Evolutionary conservation across 768 basidiomycete species (phyloP).

Genomic region (Kwoniella mangroviensis): DNA sequence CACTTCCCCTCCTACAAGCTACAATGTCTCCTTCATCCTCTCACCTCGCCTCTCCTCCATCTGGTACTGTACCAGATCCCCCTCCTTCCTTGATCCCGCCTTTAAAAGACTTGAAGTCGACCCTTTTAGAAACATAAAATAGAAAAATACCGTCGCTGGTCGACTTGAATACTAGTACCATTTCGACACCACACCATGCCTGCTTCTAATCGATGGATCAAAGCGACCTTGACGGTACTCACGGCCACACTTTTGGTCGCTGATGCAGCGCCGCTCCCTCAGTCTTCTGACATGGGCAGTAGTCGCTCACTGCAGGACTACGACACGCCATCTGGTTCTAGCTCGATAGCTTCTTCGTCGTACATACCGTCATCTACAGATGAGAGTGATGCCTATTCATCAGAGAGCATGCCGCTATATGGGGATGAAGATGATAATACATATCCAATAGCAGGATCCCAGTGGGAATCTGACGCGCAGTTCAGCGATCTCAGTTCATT

Average conservation of each 20-base stretch:
- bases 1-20: background rate
- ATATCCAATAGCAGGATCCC: slow-evolving; percentile 7
- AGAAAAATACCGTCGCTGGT: slow-evolving; percentile 18
- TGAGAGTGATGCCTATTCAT: background rate
- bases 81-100: background rate
- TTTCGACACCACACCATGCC: slow-evolving; percentile 6
- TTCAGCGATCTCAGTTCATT: slow-evolving; percentile 16
- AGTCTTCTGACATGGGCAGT: background rate
- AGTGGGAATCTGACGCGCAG: slow-evolving; percentile 15
- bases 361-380: background rate
- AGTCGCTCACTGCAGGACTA: background rate
- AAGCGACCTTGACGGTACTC: slow-evolving; percentile 7
- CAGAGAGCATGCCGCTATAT: background rate
- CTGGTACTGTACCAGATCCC: background rate
- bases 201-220: slow-evolving; percentile 5
- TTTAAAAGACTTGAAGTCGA: slow-evolving; percentile 13
- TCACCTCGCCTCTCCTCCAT: slow-evolving; percentile 9
- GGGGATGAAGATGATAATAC: background rate
- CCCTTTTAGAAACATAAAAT: background rate
- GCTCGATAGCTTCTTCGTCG: background rate
- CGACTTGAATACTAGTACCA: slow-evolving; percentile 1
- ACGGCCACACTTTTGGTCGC: slow-evolving; percentile 5
- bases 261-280: slow-evolving; percentile 13
- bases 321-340: background rate
- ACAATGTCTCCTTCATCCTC: slow-evolving; percentile 7